These are phyloP conservation scores for Globisporangium radiosum DNA, from an alignment of 352 stramenopile genomes.

Conservation along the genomic window DNA sequence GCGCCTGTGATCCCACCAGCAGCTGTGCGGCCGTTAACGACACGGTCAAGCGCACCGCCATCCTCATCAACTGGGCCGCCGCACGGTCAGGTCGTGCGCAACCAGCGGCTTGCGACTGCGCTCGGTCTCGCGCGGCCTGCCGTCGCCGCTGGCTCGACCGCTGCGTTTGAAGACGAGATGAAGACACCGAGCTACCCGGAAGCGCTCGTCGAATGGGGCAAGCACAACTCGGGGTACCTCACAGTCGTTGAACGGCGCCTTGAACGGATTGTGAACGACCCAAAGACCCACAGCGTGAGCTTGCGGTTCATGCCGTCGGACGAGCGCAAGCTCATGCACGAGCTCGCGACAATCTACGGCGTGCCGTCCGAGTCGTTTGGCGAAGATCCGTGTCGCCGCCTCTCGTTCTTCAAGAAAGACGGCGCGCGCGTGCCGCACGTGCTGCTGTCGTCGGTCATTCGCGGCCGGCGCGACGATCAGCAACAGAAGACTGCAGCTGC, in stretches of 20 bases:
- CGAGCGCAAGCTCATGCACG: conserved; percentile 67
- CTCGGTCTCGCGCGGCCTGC: conserved; percentile 45
- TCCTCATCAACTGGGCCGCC: conserved; percentile 24
- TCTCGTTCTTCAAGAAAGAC: conserved; percentile 75
- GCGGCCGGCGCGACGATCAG: conserved; percentile 11
- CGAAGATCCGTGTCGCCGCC: conserved; percentile 55
- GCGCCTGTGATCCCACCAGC: conserved; percentile 34
- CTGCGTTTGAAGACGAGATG: conserved; percentile 73
- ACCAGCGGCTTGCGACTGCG: conserved; percentile 58
- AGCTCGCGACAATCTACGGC: conserved; percentile 56
- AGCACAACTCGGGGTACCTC: conserved; percentile 62
- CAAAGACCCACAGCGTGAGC: conserved; percentile 66
- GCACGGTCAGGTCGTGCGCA: conserved; percentile 50
- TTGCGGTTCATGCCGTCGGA: conserved; percentile 65
- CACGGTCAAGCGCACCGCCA: conserved; percentile 10
- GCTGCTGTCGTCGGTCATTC: conserved; percentile 51
- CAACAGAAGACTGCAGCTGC: conserved; percentile 23
- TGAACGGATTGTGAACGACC: conserved; percentile 63
- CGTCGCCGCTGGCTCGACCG: conserved; percentile 22
- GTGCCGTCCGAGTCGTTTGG: conserved; percentile 74
- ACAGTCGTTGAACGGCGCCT: conserved; percentile 66
- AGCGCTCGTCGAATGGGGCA: conserved; percentile 64
- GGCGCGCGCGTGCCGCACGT: conserved; percentile 38
- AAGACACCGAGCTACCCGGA: conserved; percentile 57
- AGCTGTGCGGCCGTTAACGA: conserved; percentile 25